phyloP scores from a whole-genome alignment of 2,329 filamentous ascomycete species.

The Aspergillus eucalypticola region DNA sequence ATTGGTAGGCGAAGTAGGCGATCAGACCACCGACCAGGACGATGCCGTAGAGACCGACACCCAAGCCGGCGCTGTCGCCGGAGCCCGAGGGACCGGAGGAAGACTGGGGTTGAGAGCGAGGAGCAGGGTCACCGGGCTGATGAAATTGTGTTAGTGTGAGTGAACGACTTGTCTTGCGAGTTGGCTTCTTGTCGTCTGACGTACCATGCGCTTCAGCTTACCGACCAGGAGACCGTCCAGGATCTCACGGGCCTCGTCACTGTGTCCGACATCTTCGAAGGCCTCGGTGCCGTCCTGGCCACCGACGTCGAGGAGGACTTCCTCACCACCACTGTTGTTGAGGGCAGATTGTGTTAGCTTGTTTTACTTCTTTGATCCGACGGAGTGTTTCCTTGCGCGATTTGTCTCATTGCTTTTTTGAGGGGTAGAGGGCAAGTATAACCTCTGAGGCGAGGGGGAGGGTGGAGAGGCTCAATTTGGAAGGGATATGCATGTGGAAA shows the following conservation, averaged over 20 bases:
- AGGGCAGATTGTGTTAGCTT: conserved; percentile 3
- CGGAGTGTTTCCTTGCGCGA: background rate
- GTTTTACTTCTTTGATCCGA: conserved; percentile 1
- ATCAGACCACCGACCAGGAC: conserved; percentile 73
- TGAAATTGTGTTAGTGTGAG: background rate
- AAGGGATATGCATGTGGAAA: too few species aligned
- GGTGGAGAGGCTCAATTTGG: conserved; percentile 2
- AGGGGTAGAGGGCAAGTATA: too few species aligned
- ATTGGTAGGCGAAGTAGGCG: conserved; percentile 83
- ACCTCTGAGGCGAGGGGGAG: too few species aligned
- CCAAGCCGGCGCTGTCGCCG: conserved; percentile 52
- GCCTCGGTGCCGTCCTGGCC: conserved; percentile 97
- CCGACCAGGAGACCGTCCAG: conserved; percentile 76
- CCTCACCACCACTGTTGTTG: conserved; percentile 80
- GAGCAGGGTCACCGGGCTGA: conserved; percentile 73
- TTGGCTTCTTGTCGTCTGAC: conserved; percentile 31
- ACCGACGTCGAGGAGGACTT: conserved; percentile 92
- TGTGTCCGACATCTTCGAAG: conserved; percentile 99
- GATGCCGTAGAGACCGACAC: conserved; percentile 78
- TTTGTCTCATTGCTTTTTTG: background rate
- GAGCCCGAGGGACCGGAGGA: conserved; percentile 43
- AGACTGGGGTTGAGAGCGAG: conserved; percentile 59
- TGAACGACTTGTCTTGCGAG: background rate
- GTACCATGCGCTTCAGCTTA: conserved; percentile 75
- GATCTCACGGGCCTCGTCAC: conserved; percentile 95